Conservation (phyloP, 441 rosid species). For the Pelargonium fulgidum region DNA sequence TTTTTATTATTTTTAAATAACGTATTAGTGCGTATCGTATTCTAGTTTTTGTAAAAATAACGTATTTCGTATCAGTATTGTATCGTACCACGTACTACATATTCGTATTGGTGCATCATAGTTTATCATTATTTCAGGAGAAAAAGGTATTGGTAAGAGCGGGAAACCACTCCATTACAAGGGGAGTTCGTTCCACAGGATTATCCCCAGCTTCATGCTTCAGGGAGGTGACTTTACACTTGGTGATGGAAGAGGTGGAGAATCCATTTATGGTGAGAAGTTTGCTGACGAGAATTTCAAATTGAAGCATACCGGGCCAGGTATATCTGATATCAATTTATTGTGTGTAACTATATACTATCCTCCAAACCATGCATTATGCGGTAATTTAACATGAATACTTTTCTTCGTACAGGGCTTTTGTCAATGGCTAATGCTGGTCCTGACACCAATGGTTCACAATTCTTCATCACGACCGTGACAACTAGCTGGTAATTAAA, state of each 20-base stretch:
- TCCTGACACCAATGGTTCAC: conserved; percentile 59
- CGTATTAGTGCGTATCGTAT: no score
- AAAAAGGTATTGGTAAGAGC: conserved; percentile 73
- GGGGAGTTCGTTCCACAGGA: conserved; percentile 75
- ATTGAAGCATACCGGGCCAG: conserved; percentile 82
- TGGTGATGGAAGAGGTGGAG: conserved; percentile 90
- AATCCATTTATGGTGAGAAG: conserved; percentile 84
- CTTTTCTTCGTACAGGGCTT: conserved; percentile 26
- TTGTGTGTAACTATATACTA: not conserved
- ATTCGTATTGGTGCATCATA: no score
- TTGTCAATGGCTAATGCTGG: conserved; percentile 72
- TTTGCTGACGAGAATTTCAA: conserved; percentile 81
- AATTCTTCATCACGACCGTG: conserved; percentile 59
- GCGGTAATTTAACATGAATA: not conserved
- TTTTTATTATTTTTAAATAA: no score
- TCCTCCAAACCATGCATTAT: not conserved
- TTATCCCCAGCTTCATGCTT: conserved; percentile 87
- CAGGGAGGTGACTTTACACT: conserved; percentile 90
- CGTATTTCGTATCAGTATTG: no score
- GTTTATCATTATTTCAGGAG: conserved; percentile 38
- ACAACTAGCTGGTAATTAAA: conserved; percentile 47
- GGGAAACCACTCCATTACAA: conserved; percentile 81
- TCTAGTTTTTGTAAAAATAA: no score
- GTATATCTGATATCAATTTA: conserved; percentile 26
- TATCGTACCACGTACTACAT: no score